phyloP scores from a whole-genome alignment of 169 alveolate genomes.

The Plasmodium cynomolgi region DNA sequence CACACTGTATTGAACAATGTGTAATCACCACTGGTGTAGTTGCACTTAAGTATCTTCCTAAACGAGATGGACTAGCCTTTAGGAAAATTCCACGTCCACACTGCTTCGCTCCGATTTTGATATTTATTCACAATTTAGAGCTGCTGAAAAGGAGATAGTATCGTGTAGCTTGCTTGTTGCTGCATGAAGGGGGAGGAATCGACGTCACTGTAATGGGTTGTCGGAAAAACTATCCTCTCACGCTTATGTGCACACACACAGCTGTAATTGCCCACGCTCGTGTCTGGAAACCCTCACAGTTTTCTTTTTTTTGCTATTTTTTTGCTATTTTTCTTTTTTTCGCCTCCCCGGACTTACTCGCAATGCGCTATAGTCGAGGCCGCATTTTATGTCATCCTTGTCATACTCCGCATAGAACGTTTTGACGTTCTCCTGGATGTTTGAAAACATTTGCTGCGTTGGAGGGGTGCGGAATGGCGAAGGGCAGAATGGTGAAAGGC shows the following conservation, averaged over 20 bases:
- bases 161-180: constrained; percentile 18
- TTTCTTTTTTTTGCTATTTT: not conserved
- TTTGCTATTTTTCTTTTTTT: not conserved
- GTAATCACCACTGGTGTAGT: not conserved
- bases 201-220: not conserved
- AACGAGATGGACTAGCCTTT: not conserved
- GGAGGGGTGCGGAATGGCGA: not conserved
- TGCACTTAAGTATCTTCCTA: not conserved
- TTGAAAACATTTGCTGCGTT: constrained; percentile 47
- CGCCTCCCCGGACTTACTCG: constrained; percentile 8
- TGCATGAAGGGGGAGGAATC: not conserved
- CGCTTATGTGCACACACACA: not conserved
- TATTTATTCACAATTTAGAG: not conserved
- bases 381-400: not conserved
- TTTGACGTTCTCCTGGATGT: constrained; percentile 40
- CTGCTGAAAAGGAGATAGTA: constrained; percentile 4
- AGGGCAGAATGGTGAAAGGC: not conserved
- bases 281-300: not conserved
- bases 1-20: not conserved
- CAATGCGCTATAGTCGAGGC: not conserved
- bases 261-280: not conserved
- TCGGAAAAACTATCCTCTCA: not conserved
- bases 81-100: not conserved
- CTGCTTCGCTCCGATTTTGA: not conserved
- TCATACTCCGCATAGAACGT: constrained; percentile 32